These are phyloP conservation scores for Megacollybia platyphylla DNA, from an alignment of 1,284 basidiomycete genomes.

Conservation along the genomic window DNA sequence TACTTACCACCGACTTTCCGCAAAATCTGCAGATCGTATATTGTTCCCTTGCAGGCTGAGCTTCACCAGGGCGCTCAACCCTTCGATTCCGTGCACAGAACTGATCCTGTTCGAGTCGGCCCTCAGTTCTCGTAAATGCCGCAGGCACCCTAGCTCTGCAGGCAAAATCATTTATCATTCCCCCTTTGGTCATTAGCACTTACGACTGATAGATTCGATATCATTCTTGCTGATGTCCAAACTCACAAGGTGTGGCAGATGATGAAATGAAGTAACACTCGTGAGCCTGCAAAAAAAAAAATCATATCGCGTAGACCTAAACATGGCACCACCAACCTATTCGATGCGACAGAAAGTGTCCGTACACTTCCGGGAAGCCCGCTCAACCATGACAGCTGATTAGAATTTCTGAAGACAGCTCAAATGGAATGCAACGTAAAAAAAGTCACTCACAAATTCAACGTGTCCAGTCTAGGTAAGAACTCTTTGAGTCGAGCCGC, in stretches of 20 bases:
- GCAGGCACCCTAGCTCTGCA: slow-evolving; percentile 72
- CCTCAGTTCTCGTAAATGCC: slow-evolving; percentile 79
- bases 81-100: slow-evolving; percentile 69
- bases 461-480: slow-evolving; percentile 71
- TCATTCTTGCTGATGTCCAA: slow-evolving; percentile 89
- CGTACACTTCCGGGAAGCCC: slow-evolving; percentile 72
- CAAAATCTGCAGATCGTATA: slow-evolving; percentile 55
- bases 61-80: slow-evolving; percentile 71
- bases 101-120: slow-evolving; percentile 78
- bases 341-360: slow-evolving; percentile 71
- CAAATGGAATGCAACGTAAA: slow-evolving; percentile 1
- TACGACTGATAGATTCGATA: slow-evolving; percentile 77
- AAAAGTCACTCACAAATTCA: slow-evolving; percentile 55
- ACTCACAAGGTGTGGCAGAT: slow-evolving; percentile 76
- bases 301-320: not conserved
- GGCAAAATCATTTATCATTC: not conserved
- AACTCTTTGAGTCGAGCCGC: slow-evolving; percentile 91
- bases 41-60: slow-evolving; percentile 75
- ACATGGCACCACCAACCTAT: slow-evolving; percentile 34
- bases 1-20: slow-evolving; percentile 58
- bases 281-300: slow-evolving; percentile 44
- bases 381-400: slow-evolving; percentile 78
- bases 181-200: slow-evolving; percentile 21
- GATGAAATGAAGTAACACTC: slow-evolving; percentile 79
- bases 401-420: slow-evolving; percentile 48